Conservation (phyloP, 331 rosid genomes). For the Malus hybrid region DNA sequence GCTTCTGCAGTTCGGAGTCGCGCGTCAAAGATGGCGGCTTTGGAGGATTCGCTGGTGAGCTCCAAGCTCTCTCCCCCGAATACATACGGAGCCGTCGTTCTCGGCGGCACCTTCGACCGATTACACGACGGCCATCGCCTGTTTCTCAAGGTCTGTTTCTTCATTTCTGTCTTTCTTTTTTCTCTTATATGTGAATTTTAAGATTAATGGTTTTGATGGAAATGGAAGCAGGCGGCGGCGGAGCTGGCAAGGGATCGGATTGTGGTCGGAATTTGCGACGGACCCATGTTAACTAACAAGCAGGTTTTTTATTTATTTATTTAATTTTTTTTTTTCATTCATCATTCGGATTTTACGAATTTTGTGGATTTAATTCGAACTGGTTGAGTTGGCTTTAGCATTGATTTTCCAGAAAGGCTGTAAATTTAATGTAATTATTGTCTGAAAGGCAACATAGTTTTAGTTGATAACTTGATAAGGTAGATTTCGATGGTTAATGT, state of each 20-base stretch:
- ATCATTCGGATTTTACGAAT: background rate
- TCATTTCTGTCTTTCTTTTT: background rate
- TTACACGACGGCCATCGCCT: conserved; percentile 88
- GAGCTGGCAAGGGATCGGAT: conserved; percentile 55
- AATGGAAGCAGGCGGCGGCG: conserved; percentile 55
- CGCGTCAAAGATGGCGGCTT: conserved; percentile 28
- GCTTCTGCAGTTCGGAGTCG: background rate
- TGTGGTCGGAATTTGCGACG: conserved; percentile 77
- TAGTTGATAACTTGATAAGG: background rate
- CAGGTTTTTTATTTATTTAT: conserved; percentile 21
- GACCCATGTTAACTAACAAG: conserved; percentile 79
- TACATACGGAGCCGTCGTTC: conserved; percentile 67
- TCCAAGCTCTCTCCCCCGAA: conserved; percentile 57
- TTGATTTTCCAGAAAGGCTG: background rate
- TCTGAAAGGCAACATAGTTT: background rate
- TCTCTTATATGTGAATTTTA: background rate
- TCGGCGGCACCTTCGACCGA: conserved; percentile 92
- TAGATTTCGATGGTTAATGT: conserved; percentile 1
- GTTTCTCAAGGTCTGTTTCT: conserved; percentile 60
- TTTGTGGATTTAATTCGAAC: background rate
- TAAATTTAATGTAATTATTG: background rate
- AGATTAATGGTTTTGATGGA: background rate
- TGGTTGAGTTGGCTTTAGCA: no score
- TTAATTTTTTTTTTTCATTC: background rate
- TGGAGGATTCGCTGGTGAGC: conserved; percentile 36